Percentiles rank a stretch among this genome's conserved stretches.
Conservation (phyloP, 163 green algal species). For the Prototheca stagnorum region DNA sequence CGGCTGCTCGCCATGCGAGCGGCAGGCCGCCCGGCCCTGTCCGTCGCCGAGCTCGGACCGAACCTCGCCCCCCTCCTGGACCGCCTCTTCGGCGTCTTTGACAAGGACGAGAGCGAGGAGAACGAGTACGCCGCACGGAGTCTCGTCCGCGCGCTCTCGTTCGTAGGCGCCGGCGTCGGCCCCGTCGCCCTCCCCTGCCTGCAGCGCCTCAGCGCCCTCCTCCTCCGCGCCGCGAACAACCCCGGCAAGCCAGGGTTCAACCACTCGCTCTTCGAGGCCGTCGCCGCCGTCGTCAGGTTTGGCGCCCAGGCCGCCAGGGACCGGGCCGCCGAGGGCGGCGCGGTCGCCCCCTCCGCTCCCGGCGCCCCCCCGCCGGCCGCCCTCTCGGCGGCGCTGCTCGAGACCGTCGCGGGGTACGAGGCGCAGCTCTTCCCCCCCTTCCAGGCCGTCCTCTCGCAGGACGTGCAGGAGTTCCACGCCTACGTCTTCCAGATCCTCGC, state of each 20-base stretch:
- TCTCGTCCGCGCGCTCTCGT: constrained; percentile 79
- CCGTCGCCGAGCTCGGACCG: constrained; percentile 39
- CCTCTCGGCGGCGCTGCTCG: constrained; percentile 14
- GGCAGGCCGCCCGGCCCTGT: constrained; percentile 28
- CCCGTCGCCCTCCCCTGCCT: constrained; percentile 48
- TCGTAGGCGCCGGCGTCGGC: constrained; percentile 38
- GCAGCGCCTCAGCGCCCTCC: constrained; percentile 42
- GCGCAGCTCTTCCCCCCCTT: constrained; percentile 78
- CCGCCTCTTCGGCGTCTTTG: constrained; percentile 64
- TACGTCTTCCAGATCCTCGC: constrained; percentile 95
- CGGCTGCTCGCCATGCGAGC: constrained; percentile 50
- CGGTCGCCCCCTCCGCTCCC: too few relatives aligned
- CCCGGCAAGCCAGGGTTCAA: constrained; percentile 87
- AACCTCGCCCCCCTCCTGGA: constrained; percentile 51
- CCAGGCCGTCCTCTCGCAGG: constrained; percentile 48
- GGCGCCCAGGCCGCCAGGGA: constrained; percentile 13
- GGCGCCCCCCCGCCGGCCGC: too few relatives aligned
- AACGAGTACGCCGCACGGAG: constrained; percentile 95
- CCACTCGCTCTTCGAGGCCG: constrained; percentile 93
- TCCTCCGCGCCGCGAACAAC: constrained; percentile 78
- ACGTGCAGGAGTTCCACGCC: constrained; percentile 90
- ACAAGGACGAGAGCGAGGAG: constrained; percentile 63
- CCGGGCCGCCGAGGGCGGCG: too few relatives aligned
- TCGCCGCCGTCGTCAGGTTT: constrained; percentile 56
- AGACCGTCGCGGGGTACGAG: constrained; percentile 7